These are phyloP conservation scores for Pelagophyceae sp. DNA, from an alignment of 352 stramenopile genomes.

Conservation along the genomic window DNA sequence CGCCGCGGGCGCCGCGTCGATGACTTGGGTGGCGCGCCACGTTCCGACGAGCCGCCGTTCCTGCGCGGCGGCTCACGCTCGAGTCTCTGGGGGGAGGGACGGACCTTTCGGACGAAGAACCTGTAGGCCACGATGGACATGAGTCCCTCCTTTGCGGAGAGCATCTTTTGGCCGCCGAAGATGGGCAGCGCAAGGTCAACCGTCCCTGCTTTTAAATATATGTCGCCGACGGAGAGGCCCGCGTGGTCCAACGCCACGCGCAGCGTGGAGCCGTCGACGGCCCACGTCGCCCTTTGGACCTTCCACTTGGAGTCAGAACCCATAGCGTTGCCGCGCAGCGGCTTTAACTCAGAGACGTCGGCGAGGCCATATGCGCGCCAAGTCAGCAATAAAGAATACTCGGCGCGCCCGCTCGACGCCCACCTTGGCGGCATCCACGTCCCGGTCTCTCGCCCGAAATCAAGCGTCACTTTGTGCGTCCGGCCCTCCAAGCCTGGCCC, in stretches of 20 bases:
- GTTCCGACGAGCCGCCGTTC: too few species aligned
- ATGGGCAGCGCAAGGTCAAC: neutral
- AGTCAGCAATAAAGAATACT: too few species aligned
- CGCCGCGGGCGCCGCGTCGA: too few species aligned
- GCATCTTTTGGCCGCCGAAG: neutral
- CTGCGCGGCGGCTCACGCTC: too few species aligned
- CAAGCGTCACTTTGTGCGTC: neutral
- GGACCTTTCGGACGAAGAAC: neutral
- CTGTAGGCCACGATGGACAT: conserved; percentile 7
- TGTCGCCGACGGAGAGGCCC: neutral
- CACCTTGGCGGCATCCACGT: conserved; percentile 11
- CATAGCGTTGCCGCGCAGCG: neutral
- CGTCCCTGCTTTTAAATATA: neutral
- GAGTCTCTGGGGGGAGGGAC: too few species aligned
- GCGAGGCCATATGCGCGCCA: too few species aligned
- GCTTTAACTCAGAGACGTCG: too few species aligned
- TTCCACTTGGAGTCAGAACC: neutral
- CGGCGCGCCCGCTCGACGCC: too few species aligned
- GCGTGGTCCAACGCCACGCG: neutral
- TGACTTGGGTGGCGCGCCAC: too few species aligned
- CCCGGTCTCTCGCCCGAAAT: conserved; percentile 5
- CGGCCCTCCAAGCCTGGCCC: too few species aligned
- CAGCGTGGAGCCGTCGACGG: neutral
- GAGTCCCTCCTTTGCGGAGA: conserved; percentile 1
- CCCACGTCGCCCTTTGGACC: neutral